These are phyloP conservation scores for Trichophyton rubrum DNA, from an alignment of 2,329 filamentous ascomycete species.

Conservation along the genomic window DNA sequence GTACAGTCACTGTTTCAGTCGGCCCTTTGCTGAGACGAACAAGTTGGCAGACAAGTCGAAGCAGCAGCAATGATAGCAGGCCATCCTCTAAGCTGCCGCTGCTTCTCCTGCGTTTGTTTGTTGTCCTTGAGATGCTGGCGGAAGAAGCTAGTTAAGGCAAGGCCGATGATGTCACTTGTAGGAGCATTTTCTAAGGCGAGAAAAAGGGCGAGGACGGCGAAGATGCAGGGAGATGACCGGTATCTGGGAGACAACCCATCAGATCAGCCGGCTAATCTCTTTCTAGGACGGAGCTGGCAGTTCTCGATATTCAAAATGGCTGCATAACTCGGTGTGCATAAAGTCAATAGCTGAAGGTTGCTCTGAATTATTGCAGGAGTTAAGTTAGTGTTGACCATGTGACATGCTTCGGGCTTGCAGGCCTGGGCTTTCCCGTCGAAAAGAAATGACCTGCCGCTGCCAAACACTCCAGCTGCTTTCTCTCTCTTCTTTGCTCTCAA, in stretches of 20 bases:
- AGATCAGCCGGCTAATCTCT: not conserved
- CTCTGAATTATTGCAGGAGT: too few relatives aligned
- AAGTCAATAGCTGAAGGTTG: too few relatives aligned
- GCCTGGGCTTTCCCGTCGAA: too few relatives aligned
- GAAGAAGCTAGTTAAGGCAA: not conserved
- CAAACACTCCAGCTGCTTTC: not conserved
- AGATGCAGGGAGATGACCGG: not conserved
- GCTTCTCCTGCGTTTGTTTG: not conserved
- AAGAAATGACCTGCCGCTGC: not conserved
- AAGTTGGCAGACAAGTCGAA: not conserved
- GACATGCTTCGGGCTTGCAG: not conserved
- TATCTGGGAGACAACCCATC: not conserved
- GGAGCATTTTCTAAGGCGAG: not conserved
- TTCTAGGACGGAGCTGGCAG: not conserved
- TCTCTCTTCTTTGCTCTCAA: not conserved
- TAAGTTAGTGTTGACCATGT: not conserved
- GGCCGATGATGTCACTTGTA: slow-evolving; percentile 1
- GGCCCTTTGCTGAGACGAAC: not conserved
- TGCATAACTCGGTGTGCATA: too few relatives aligned
- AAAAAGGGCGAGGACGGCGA: not conserved
- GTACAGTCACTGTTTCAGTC: not conserved
- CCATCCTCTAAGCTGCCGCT: not conserved
- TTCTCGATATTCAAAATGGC: not conserved
- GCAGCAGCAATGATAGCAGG: not conserved
- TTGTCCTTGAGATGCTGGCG: not conserved